Evolutionary conservation across 164 flowering plant species (phyloP), one percentile per base, ranked within the genome.

Genomic region (Brasenia schreberi): DNA sequence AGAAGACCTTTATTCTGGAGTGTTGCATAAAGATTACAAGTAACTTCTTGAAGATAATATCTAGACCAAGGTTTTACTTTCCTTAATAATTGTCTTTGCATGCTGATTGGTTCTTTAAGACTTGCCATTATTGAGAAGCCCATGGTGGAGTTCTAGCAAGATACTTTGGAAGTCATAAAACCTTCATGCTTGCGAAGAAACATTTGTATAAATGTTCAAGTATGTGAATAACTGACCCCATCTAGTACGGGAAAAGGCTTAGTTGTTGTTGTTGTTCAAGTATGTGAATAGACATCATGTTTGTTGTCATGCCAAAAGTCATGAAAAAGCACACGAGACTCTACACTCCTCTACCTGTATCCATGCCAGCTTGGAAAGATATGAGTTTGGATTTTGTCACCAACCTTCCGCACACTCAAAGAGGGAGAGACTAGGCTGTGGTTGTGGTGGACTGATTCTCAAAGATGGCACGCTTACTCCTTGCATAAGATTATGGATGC

Each of bases 341-440:
- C 5, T 64, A 64, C 18, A 64, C 17, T 9, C 52, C 66, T 6
- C n/a, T 64, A 64, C 66, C 66, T 4, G 49, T 64, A 4, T 49
- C 66, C 18, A 4, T 9, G 16, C n/a, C 7, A n/a, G 5, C 66
- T 5, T 64, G 66, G 66, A 64, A 43, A 12, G 66, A 10, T 19
- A n/a, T 64, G 5, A 64, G 52, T n/a, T 33, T 64, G 45, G 66
- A 64, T 42, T 64, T 64, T 33, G 66, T 64, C 11, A 43, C 17
- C 42, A 49, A 45, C 19, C 49, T 64, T 10, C 66, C 66, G n/a
- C 10, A 19, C 1, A 39, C 66, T 33, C 66, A 64, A 43, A 9
- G 19, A 7, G 16, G 4, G 12, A 43, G 10, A 4, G 52, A 64
- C 2, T 64, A 43, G n/a, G 42, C 39, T 11, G 10, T 64, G 43